A percentile compares a stretch with the other conserved stretches of the same genome.
Evolutionary conservation across 441 rosid genomes (phyloP).

Genomic region (Jatropha multifida): DNA sequence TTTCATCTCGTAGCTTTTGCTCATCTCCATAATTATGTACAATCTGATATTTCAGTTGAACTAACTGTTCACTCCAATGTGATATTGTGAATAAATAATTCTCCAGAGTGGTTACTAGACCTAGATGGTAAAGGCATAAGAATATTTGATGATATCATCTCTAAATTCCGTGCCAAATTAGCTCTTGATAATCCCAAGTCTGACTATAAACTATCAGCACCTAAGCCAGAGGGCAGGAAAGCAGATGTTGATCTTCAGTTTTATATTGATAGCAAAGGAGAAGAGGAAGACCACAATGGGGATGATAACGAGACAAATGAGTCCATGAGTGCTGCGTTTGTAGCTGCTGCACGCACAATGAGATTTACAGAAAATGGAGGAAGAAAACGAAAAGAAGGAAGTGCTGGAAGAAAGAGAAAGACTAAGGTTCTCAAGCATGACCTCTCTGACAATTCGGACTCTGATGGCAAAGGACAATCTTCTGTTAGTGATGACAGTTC

Average conservation of each 20-base stretch:
- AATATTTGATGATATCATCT: constrained; percentile 34
- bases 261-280: constrained; percentile 41
- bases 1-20: neutral
- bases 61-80: neutral
- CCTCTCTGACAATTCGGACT: constrained; percentile 21
- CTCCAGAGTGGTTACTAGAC: constrained; percentile 41
- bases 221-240: constrained; percentile 23
- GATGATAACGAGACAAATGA: constrained; percentile 27
- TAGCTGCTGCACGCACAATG: constrained; percentile 51
- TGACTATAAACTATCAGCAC: constrained; percentile 22
- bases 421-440: constrained; percentile 34
- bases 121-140: constrained; percentile 44
- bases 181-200: constrained; percentile 30
- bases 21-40: neutral
- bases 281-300: constrained; percentile 28
- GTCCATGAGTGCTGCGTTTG: constrained; percentile 36
- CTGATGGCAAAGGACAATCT: constrained; percentile 23
- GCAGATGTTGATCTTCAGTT: constrained; percentile 29
- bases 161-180: constrained; percentile 40
- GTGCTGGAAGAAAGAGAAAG: constrained; percentile 26
- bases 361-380: constrained; percentile 26
- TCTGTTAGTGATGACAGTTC: constrained; percentile 23
- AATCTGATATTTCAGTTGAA: neutral
- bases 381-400: constrained; percentile 37
- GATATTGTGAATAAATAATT: constrained; percentile 9